Conservation (phyloP, 129 eudicot genomes). For the Solidago caesia region DNA sequence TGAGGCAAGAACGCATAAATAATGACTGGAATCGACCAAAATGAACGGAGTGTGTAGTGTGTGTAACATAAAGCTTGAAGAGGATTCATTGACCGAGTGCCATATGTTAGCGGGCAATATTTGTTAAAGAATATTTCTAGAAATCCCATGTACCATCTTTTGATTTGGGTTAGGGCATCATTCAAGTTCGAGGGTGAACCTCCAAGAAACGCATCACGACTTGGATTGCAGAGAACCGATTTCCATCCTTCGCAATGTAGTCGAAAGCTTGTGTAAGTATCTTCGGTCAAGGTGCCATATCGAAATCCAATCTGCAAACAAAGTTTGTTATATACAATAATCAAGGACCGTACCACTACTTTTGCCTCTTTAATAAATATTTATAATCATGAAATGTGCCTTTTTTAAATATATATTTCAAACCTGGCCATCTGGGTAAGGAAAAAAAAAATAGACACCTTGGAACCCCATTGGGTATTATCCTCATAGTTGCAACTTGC, state of each 20-base stretch:
- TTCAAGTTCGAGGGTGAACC: conserved; percentile 39
- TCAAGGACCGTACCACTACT: too few relatives aligned
- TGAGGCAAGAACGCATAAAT: conserved; percentile 56
- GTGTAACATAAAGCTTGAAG: conserved; percentile 45
- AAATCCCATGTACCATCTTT: conserved; percentile 60
- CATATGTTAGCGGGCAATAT: conserved; percentile 37
- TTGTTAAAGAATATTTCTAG: conserved; percentile 37
- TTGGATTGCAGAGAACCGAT: conserved; percentile 42
- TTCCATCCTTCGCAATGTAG: conserved; percentile 57
- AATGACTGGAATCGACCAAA: conserved; percentile 43
- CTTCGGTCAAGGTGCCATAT: conserved; percentile 62
- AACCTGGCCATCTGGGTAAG: too few relatives aligned
- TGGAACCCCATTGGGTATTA: conserved; percentile 47
- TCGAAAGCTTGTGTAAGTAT: conserved; percentile 38
- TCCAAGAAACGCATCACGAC: conserved; percentile 54
- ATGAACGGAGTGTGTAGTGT: conserved; percentile 40
- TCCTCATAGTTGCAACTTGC: conserved; percentile 51
- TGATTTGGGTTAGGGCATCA: conserved; percentile 45
- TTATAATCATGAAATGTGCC: too few relatives aligned
- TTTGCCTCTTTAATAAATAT: too few relatives aligned
- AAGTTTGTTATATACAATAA: too few relatives aligned
- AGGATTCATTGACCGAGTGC: conserved; percentile 31
- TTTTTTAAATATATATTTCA: too few relatives aligned
- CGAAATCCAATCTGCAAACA: conserved; percentile 53
- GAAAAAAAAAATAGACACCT: conserved; percentile 20